Evolutionary conservation across 140 eudicot species (phyloP).

Genomic region (Anethum foeniculum): DNA sequence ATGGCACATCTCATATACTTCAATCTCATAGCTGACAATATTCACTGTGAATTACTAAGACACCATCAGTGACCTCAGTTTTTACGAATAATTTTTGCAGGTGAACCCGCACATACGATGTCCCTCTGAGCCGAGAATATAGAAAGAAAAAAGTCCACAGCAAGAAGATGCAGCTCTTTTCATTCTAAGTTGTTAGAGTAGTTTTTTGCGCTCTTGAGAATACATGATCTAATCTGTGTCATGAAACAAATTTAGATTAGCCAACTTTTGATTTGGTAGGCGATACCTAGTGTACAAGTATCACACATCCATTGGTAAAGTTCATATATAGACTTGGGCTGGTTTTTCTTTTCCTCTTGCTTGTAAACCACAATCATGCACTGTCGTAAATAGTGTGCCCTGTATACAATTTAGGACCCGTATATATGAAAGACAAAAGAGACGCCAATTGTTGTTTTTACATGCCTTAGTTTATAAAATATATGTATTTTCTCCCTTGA

Average conservation of each 20-base stretch:
- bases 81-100: not conserved
- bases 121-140: not conserved
- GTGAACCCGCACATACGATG: not conserved
- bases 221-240: not conserved
- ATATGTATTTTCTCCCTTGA: not conserved
- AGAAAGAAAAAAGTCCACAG: not conserved
- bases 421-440: not conserved
- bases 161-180: not conserved
- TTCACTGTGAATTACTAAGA: not conserved
- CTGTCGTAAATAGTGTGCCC: slow-evolving; percentile 1
- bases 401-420: slow-evolving; percentile 1
- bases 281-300: not conserved
- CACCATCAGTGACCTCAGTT: not conserved
- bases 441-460: not conserved
- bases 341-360: not conserved
- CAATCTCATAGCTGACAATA: not conserved
- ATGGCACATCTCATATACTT: not conserved
- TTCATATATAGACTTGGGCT: not conserved
- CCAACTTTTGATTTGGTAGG: not conserved
- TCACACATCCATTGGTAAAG: not conserved
- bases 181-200: not conserved
- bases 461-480: not conserved
- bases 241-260: not conserved
- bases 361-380: not conserved
- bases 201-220: not conserved